Percentiles rank a stretch among this genome's conserved stretches.
These are phyloP conservation scores for Russula abietina DNA, from an alignment of 768 basidiomycete genomes.

Conservation along the genomic window DNA sequence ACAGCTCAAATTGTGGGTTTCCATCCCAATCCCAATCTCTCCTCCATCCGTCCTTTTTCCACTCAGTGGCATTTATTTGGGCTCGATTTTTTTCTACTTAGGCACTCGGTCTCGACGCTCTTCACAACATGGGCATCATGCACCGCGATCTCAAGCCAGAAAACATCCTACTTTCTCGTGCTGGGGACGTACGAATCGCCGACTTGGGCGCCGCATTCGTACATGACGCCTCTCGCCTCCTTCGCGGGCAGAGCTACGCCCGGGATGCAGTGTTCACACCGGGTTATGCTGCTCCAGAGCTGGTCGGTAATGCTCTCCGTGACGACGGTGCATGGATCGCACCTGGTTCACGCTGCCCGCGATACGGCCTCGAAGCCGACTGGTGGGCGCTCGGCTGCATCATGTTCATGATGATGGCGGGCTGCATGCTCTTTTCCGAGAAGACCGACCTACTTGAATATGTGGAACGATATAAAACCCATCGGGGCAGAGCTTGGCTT, in stretches of 20 bases:
- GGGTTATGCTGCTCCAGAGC: conserved; percentile 22
- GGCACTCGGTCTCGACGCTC: conserved; percentile 22
- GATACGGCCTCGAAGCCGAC: conserved; percentile 24
- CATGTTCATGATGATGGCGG: conserved; percentile 22
- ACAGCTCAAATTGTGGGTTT: conserved; percentile 23
- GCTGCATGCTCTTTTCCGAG: conserved; percentile 21
- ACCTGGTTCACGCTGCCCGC: conserved; percentile 11
- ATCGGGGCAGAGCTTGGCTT: conserved; percentile 19
- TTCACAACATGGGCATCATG: conserved; percentile 26
- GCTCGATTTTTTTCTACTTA: neutral
- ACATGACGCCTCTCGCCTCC: conserved; percentile 19
- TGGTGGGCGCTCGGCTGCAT: conserved; percentile 27
- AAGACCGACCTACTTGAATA: conserved; percentile 22
- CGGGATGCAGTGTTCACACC: conserved; percentile 23
- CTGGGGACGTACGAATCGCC: conserved; percentile 23
- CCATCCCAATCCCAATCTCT: no score
- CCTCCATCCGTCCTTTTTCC: neutral
- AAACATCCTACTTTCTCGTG: conserved; percentile 23
- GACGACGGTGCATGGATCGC: conserved; percentile 20
- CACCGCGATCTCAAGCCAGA: conserved; percentile 26
- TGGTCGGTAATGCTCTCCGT: conserved; percentile 14
- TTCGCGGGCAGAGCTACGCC: conserved; percentile 19
- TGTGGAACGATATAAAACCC: conserved; percentile 12
- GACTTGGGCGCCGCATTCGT: conserved; percentile 24
- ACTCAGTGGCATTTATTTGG: neutral